Conservation (phyloP, 176 grass and related monocot species). For the Aegilops tauschii region DNA sequence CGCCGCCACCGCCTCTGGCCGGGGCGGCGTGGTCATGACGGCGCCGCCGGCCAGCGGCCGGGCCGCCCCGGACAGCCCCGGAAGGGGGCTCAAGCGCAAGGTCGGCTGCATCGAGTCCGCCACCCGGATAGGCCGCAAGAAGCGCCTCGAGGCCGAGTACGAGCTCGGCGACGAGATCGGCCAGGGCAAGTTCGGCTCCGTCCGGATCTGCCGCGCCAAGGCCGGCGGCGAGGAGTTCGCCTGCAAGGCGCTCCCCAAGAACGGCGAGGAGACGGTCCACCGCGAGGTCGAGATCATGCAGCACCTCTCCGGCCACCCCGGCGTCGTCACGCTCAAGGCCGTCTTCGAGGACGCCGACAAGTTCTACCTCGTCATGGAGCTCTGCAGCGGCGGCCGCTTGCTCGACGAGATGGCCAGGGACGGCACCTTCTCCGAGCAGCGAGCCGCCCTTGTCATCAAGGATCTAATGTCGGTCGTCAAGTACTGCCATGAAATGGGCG, state of each 20-base stretch:
- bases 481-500: constrained; percentile 97
- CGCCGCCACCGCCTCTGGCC: not conserved
- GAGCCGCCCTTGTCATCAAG: constrained; percentile 55
- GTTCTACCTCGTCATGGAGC: constrained; percentile 92
- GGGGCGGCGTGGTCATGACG: constrained; percentile 40
- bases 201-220: constrained; percentile 74
- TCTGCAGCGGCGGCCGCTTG: constrained; percentile 67
- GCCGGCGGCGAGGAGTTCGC: constrained; percentile 55
- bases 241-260: constrained; percentile 79
- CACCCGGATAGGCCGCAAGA: constrained; percentile 77
- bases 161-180: constrained; percentile 77
- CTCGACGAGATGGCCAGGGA: constrained; percentile 65
- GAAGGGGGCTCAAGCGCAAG: constrained; percentile 81
- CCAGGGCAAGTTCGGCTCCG: constrained; percentile 86
- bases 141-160: constrained; percentile 73
- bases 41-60: constrained; percentile 45
- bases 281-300: constrained; percentile 99
- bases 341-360: constrained; percentile 80
- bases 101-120: constrained; percentile 78
- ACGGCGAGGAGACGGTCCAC: constrained; percentile 92
- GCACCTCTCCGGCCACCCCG: constrained; percentile 90
- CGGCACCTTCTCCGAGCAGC: constrained; percentile 56
- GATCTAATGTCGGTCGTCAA: constrained; percentile 74
- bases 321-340: constrained; percentile 76
- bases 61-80: constrained; percentile 46